Percentiles rank a stretch among this genome's conserved stretches.
These are phyloP conservation scores for Protomyces pachydermus DNA, from an alignment of 1,139 yeast species.

Conservation along the genomic window DNA sequence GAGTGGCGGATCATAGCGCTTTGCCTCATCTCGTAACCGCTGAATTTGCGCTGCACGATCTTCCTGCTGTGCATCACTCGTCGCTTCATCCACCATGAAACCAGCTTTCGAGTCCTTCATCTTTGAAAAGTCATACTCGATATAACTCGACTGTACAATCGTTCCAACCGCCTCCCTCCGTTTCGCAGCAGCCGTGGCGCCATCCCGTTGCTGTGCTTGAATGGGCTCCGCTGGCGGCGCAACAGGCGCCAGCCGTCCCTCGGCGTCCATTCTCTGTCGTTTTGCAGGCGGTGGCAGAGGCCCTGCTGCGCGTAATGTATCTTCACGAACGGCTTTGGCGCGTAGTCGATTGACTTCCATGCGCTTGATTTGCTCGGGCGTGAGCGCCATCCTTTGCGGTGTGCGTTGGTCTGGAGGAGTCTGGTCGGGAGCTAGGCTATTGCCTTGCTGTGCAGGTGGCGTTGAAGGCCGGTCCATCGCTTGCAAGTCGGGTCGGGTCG, in stretches of 20 bases:
- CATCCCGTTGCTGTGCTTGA: background rate
- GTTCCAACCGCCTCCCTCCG: slow-evolving; percentile 31
- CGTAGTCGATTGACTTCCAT: slow-evolving; percentile 31
- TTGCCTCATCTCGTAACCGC: slow-evolving; percentile 38
- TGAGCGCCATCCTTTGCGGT: slow-evolving; percentile 8
- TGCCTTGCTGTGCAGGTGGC: slow-evolving; percentile 1
- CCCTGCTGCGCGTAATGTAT: slow-evolving; percentile 22
- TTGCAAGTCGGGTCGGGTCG: too few species aligned
- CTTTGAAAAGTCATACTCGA: slow-evolving; percentile 81
- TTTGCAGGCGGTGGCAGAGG: slow-evolving; percentile 25
- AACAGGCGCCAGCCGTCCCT: slow-evolving; percentile 18
- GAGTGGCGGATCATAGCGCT: slow-evolving; percentile 48
- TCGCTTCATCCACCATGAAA: slow-evolving; percentile 52
- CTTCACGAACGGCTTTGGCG: slow-evolving; percentile 33
- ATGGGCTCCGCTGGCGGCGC: slow-evolving; percentile 19
- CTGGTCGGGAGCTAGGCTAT: background rate
- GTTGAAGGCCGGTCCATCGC: slow-evolving; percentile 10
- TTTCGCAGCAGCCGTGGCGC: background rate
- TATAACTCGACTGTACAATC: slow-evolving; percentile 51
- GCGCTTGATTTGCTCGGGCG: slow-evolving; percentile 29
- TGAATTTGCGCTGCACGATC: slow-evolving; percentile 6
- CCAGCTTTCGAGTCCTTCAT: slow-evolving; percentile 90
- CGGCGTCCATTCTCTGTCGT: slow-evolving; percentile 21
- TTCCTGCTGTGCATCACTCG: background rate
- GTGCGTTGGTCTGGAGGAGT: slow-evolving; percentile 20